phyloP scores from a whole-genome alignment of 495 filamentous ascomycete genomes.

The Penicillium crystallinum region DNA sequence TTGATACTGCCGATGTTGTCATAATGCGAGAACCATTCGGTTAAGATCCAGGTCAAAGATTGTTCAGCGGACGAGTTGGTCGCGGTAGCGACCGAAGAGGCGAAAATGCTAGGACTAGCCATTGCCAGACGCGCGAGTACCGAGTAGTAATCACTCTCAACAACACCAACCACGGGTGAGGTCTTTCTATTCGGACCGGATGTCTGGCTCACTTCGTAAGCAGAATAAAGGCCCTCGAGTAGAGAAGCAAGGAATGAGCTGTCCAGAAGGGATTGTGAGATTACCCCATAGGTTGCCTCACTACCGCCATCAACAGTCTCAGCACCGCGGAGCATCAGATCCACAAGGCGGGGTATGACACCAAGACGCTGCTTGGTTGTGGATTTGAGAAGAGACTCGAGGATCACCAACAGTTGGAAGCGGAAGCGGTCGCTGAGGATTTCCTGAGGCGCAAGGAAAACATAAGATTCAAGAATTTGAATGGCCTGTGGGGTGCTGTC shows the following conservation, averaged over 20 bases:
- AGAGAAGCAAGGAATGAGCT: slow-evolving; percentile 60
- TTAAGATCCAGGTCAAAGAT: slow-evolving; percentile 64
- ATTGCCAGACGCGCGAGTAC: slow-evolving; percentile 78
- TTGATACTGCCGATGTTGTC: slow-evolving; percentile 71
- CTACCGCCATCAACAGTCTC: slow-evolving; percentile 66
- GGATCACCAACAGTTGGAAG: slow-evolving; percentile 48
- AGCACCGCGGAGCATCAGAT: slow-evolving; percentile 65
- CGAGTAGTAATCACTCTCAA: slow-evolving; percentile 76
- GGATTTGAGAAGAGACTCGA: slow-evolving; percentile 49
- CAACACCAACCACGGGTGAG: slow-evolving; percentile 58
- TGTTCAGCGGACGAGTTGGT: slow-evolving; percentile 41
- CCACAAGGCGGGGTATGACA: slow-evolving; percentile 59
- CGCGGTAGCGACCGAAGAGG: slow-evolving; percentile 45
- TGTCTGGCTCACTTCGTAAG: slow-evolving; percentile 67
- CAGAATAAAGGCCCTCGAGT: slow-evolving; percentile 64
- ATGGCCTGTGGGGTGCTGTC: slow-evolving; percentile 64
- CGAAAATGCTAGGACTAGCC: slow-evolving; percentile 60
- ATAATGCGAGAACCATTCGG: slow-evolving; percentile 85
- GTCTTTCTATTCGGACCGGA: slow-evolving; percentile 65
- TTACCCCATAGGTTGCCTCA: slow-evolving; percentile 54
- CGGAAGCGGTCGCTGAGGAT: slow-evolving; percentile 65
- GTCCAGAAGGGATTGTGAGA: slow-evolving; percentile 65
- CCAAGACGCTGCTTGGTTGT: slow-evolving; percentile 63
- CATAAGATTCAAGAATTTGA: slow-evolving; percentile 71
- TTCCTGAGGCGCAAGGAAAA: slow-evolving; percentile 69